A percentile compares a stretch with the other conserved stretches of the same genome.
These are phyloP conservation scores for Setaria italica DNA, from an alignment of 202 grass and related monocot species.

Conservation along the genomic window DNA sequence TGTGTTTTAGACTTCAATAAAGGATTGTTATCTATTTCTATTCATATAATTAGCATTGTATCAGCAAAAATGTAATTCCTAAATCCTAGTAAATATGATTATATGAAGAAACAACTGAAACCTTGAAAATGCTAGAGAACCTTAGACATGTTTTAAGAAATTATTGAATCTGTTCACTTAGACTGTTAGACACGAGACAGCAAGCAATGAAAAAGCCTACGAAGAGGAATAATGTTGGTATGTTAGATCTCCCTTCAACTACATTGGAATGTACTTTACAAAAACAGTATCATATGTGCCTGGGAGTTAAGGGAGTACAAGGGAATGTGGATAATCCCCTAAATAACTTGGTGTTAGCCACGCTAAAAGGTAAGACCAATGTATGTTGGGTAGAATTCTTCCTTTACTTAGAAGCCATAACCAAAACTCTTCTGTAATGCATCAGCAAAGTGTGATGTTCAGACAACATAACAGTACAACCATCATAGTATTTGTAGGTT, in stretches of 20 bases:
- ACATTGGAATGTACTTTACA: background rate
- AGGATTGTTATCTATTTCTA: background rate
- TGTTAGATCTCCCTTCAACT: constrained; percentile 9
- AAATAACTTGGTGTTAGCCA: background rate
- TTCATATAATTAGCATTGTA: background rate
- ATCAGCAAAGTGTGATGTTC: background rate
- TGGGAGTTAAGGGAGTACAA: background rate
- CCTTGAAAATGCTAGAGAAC: background rate
- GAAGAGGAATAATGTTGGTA: background rate
- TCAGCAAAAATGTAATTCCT: background rate
- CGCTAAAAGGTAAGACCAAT: background rate
- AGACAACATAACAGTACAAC: background rate
- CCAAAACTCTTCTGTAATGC: background rate
- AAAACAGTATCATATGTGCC: background rate
- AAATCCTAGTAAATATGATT: background rate
- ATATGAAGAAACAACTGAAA: constrained; percentile 32
- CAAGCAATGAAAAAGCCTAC: background rate
- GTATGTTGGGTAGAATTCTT: background rate
- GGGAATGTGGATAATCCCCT: background rate
- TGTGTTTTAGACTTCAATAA: constrained; percentile 20
- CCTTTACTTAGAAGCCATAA: background rate
- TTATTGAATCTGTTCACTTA: background rate
- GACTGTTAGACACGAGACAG: background rate
- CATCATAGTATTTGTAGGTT: background rate
- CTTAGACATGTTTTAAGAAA: background rate